phyloP scores from a whole-genome alignment of 805 yeast species.

The Barnettozyma populi region DNA sequence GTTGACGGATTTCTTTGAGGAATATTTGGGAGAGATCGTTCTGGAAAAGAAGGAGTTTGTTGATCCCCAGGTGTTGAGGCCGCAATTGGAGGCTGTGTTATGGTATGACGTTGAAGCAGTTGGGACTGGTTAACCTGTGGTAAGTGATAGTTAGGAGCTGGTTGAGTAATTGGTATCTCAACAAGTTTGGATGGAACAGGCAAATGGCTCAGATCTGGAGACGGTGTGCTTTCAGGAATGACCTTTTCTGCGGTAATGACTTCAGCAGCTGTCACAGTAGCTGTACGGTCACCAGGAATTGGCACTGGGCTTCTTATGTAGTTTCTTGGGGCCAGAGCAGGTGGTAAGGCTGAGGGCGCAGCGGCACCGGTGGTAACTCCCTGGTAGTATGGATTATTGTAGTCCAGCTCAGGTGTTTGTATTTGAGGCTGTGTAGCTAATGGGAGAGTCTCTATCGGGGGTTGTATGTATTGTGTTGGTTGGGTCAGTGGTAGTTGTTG shows the following conservation, averaged over 20 bases:
- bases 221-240: slow-evolving; percentile 5
- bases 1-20: background rate
- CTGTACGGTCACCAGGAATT: slow-evolving; percentile 6
- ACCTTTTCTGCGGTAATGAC: no score
- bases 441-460: background rate
- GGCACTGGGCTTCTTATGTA: slow-evolving; percentile 8
- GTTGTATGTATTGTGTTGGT: slow-evolving; percentile 9
- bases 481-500: slow-evolving; percentile 2
- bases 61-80: background rate
- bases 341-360: background rate
- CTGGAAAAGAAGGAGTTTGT: background rate
- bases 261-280: background rate
- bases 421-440: background rate
- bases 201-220: slow-evolving; percentile 20
- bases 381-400: slow-evolving; percentile 17
- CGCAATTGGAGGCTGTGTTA: background rate
- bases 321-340: slow-evolving; percentile 2
- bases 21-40: background rate
- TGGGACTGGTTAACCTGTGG: background rate
- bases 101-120: background rate
- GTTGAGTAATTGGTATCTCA: background rate
- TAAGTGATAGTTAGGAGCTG: background rate
- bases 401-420: slow-evolving; percentile 9
- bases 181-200: slow-evolving; percentile 16
- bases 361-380: background rate